Base-by-base conservation (phyloP, 768 basidiomycete genomes). In the Boletus pseudopeckii region DNA sequence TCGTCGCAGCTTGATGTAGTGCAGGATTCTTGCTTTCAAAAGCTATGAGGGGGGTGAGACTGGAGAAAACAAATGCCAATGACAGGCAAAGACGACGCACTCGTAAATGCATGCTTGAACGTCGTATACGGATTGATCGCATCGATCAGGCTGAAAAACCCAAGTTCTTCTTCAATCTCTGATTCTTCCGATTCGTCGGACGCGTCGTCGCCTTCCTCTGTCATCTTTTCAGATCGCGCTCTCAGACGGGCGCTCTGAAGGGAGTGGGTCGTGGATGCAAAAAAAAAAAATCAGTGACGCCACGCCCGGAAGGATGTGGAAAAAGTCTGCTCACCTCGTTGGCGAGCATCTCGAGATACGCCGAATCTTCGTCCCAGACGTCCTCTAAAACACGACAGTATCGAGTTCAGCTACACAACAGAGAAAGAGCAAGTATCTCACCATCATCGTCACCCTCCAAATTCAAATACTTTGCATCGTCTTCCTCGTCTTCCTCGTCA, bases 321-420 rank as follows among this genome's bases (percentile, higher is more conserved):
- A 34, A 17, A 15, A 14, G 24, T n/a, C 10, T 5, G 58, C 71
- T 42, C 66, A 88, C 90, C 79, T 93, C 88, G 60, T 83, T 82
- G 7, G 90, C 92, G 33, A 95, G 80, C 78, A 92, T 74, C 68
- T 94, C 91, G 41, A 92, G 77, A 66, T 93, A 95, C 7, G 87
- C 89, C 8, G 90, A 91, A 61, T 92, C 90, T 54, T 90, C 86
- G 63, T 94, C 92, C 85, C 88, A 92, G 15, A 93, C 90, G 68
- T 95, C 92, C 65, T 90, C 91, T 85, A 60, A 56, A 36, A 18
- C 2, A 43, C 15, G 18, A 57, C 15, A 2, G 58, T 52, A 20
- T 40, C 18, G 20, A 42, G 37, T 28, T 40, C 36, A 18, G 30
- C 3, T 32, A 7, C 4, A 32, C 46, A 26, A 11, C 14, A 32